Conservation (phyloP, 768 basidiomycete species). For the Galerina marginata region DNA sequence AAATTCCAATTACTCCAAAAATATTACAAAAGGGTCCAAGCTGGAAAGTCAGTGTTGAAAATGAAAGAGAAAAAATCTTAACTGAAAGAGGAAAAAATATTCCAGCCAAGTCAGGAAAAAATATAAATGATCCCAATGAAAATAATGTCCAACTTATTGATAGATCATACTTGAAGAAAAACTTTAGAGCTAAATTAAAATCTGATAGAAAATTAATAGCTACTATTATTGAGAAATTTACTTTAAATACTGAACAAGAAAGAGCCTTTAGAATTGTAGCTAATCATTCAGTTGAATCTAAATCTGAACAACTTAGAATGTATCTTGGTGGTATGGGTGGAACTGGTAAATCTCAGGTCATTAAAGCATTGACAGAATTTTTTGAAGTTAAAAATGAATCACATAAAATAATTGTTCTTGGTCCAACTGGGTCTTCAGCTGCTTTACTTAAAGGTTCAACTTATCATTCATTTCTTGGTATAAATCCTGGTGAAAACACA, state of each 20-base stretch:
- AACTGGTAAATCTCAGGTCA: constrained; percentile 38
- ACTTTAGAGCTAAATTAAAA: not conserved
- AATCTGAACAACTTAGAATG: constrained; percentile 31
- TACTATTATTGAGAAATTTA: constrained; percentile 10
- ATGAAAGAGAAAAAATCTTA: too few relatives aligned
- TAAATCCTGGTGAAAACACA: not conserved
- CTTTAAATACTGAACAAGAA: constrained; percentile 35
- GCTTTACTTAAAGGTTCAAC: too few relatives aligned
- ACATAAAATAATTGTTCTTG: too few relatives aligned
- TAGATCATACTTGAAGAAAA: constrained; percentile 26
- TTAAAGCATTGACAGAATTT: constrained; percentile 29
- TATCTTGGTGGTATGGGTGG: constrained; percentile 41
- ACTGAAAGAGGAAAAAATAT: too few relatives aligned
- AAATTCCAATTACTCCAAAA: too few relatives aligned
- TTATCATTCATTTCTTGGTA: too few relatives aligned
- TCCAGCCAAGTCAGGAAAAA: too few relatives aligned
- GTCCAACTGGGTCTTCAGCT: too few relatives aligned
- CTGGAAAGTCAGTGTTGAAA: too few relatives aligned
- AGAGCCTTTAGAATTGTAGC: constrained; percentile 27
- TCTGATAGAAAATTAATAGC: too few relatives aligned
- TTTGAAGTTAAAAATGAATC: constrained; percentile 22
- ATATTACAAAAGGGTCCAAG: too few relatives aligned
- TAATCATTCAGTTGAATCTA: not conserved
- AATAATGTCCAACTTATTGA: constrained; percentile 27
- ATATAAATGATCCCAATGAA: not conserved